phyloP scores from a whole-genome alignment of 2,329 filamentous ascomycete genomes.

The Monilinia laxa region DNA sequence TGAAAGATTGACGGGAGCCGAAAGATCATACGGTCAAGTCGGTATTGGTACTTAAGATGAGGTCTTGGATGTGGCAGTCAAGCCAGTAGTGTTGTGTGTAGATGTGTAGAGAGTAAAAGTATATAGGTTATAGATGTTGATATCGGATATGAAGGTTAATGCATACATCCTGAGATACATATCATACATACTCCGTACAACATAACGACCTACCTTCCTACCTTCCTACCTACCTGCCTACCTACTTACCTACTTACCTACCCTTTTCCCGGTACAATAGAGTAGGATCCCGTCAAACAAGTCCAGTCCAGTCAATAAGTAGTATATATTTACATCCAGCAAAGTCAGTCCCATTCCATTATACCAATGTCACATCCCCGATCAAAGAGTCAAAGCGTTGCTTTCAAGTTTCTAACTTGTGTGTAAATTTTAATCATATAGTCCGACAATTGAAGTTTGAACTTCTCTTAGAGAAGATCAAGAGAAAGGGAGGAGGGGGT shows the following conservation, averaged over 20 bases:
- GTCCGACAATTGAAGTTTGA: slow-evolving; percentile 17
- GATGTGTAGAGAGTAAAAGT: neutral
- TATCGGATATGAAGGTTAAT: neutral
- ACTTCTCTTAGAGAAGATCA: neutral
- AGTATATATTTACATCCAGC: too few species aligned
- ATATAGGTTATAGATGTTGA: neutral
- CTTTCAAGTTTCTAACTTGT: neutral
- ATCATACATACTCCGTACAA: too few species aligned
- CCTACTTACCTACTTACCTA: too few species aligned
- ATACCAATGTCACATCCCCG: neutral
- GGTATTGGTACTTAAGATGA: neutral
- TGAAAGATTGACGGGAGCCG: neutral
- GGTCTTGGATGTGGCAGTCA: neutral
- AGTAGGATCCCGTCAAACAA: slow-evolving; percentile 1
- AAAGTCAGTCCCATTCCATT: too few species aligned
- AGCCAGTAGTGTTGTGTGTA: too few species aligned
- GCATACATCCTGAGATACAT: too few species aligned
- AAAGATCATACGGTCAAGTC: neutral
- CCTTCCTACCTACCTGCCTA: too few species aligned
- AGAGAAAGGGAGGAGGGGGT: slow-evolving; percentile 4
- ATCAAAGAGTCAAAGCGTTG: slow-evolving; percentile 4
- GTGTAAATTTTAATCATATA: slow-evolving; percentile 2
- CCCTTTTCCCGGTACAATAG: neutral
- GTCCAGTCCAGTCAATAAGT: neutral
- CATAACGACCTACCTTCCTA: too few species aligned